Evolutionary conservation across 352 stramenopile genomes (phyloP), one percentile per base, ranked within the genome.

Genomic region (Globisporangium apiculatum): DNA sequence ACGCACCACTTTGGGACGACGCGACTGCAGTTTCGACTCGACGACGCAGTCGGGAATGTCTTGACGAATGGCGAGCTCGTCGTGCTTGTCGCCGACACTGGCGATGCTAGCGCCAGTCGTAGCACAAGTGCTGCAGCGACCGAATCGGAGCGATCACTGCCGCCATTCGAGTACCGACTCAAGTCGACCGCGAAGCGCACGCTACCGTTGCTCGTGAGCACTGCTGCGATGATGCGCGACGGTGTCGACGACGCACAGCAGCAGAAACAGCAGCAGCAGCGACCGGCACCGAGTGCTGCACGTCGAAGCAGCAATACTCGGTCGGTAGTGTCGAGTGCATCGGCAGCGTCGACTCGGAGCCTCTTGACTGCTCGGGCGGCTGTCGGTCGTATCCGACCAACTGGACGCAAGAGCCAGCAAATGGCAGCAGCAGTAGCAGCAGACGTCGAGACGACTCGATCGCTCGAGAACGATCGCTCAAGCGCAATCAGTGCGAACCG

Each of bases 51-150:
- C 7, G 51, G 53, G 1, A 67, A 55, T 6, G 66, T 68, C 11
- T 15, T 83, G 6, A 53, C 58, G 18, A 78, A 73, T 35, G 71
- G 74, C 14, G 71, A 83, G 59, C 54, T 83, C 18, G 51, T 83
- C 5, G 71, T 83, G n/a, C 43, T 80, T 24, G 48, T 72, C 15
- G 24, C 58, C 17, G 14, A 15, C 11, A 63, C 48, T 7, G 58
- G 55, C 10, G 47, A 57, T 3, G 17, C 17, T 48, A 50, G 48
- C 7, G 18, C 24, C 12, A 37, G 12, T 11, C 42, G 15, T 24
- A 40, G 35, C 38, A 40, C 24, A 14, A 40, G 5, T 5, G 5
- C 43, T 8, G 17, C 11, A 17, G 9, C 31, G 8, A 43, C 18
- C 24, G 24, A 31, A 31, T 31, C 24, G 24, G 24, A 31, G 24